Evolutionary conservation across 1,284 basidiomycete genomes (phyloP), one percentile per base, ranked within the genome.

Genomic region (Rhodofomes roseus): DNA sequence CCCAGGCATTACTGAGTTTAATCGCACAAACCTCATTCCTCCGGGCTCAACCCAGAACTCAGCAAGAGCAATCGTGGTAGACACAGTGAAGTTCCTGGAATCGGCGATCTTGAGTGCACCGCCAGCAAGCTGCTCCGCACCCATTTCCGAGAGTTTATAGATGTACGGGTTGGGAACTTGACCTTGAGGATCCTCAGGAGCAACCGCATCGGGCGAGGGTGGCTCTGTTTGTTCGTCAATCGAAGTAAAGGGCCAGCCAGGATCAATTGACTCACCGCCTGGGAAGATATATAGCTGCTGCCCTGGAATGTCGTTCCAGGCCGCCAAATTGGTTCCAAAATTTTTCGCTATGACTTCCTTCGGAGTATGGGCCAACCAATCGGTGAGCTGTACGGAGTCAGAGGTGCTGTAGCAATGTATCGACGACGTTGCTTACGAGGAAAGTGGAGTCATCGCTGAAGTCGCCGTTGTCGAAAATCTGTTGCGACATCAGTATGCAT

Each of bases 371-470:
- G 85, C 70, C 37, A 87, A 66, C 86, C 86, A 89, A 63, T 88
- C 85, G 8, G 84, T 86, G 59, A 86, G 68, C 80, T 84, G 59
- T 27, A 53, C n/a, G 55, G 39, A 50, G 56, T 65, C 54, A 52
- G 64, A 62, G 14, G 4, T 37, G 29, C 54, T n/a, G n/a, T n/a
- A n/a, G n/a, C n/a, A n/a, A n/a, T n/a, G n/a, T n/a, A n/a, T n/a
- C n/a, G n/a, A n/a, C n/a, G n/a, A n/a, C n/a, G n/a, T n/a, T n/a
- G n/a, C 50, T n/a, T 54, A 86, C 82, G 68, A 86, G 73, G 76
- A 92, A 89, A 0, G 88, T 90, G 2, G 75, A 76, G 68, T 88
- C 85, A 69, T 89, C 87, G 70, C 79, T 82, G 72, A 90, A 90
- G 29, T 73, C 73, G 20, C 89, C 87, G 58, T 81, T 75, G 67